phyloP scores from a whole-genome alignment of 164 flowering plant species.

The Berberis thunbergii region DNA sequence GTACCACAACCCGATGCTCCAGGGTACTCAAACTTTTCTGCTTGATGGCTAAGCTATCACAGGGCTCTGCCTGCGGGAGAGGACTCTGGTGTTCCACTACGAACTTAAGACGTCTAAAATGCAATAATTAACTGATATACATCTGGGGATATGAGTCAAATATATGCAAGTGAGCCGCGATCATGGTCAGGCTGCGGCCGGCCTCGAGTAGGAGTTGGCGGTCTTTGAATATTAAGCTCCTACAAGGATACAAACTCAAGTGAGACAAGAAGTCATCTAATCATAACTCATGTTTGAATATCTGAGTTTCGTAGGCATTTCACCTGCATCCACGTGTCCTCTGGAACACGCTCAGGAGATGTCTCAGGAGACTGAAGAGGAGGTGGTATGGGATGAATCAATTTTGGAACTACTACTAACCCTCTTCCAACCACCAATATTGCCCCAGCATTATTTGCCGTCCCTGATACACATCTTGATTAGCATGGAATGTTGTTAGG shows the following conservation, averaged over 20 bases:
- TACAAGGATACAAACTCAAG: slow-evolving; percentile 14
- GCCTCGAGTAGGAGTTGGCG: slow-evolving; percentile 96
- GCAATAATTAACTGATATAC: neutral
- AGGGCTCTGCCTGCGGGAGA: neutral
- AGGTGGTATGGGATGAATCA: slow-evolving; percentile 98
- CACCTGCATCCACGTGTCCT: slow-evolving; percentile 98
- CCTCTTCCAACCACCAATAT: slow-evolving; percentile 92
- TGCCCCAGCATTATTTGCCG: slow-evolving; percentile 97
- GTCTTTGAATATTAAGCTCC: slow-evolving; percentile 97
- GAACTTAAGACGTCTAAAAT: neutral
- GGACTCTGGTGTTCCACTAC: neutral
- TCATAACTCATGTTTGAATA: neutral
- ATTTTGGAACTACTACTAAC: slow-evolving; percentile 84
- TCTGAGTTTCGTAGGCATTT: neutral
- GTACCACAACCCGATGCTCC: no score
- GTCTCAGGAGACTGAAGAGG: slow-evolving; percentile 92
- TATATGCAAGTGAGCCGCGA: slow-evolving; percentile 84
- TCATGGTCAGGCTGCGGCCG: slow-evolving; percentile 91
- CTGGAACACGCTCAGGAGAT: slow-evolving; percentile 70
- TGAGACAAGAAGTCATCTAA: neutral
- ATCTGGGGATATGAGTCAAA: slow-evolving; percentile 23
- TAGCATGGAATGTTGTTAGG: slow-evolving; percentile 2
- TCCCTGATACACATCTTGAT: slow-evolving; percentile 38
- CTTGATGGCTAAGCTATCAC: neutral
- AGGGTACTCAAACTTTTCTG: no score